A percentile compares a stretch with the other conserved stretches of the same genome.
Evolutionary conservation across 768 basidiomycete genomes (phyloP).

Genomic region (Suillus fuscotomentosus): DNA sequence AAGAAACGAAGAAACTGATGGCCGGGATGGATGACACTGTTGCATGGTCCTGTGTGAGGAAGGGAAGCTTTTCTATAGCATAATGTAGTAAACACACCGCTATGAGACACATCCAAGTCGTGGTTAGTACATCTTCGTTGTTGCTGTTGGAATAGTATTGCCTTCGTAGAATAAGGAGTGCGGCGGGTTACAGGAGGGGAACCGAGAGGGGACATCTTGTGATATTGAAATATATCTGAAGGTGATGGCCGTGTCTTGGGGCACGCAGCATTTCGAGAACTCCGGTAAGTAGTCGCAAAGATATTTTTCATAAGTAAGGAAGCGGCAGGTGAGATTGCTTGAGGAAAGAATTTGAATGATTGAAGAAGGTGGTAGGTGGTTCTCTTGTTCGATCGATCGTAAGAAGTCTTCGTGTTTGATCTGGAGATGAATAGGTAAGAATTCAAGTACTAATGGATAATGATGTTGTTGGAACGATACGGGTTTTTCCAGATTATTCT

Average conservation of each 20-base stretch:
- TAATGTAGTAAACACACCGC: constrained; percentile 45
- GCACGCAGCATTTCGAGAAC: constrained; percentile 65
- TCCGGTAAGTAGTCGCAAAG: constrained; percentile 53
- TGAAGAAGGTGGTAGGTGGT: no score
- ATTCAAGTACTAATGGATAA: no score
- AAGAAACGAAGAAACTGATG: constrained; percentile 63
- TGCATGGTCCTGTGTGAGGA: constrained; percentile 56
- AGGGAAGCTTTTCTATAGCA: constrained; percentile 66
- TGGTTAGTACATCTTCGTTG: no score
- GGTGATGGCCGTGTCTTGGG: constrained; percentile 86
- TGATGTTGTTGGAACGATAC: no score
- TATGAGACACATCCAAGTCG: constrained; percentile 12
- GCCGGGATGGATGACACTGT: constrained; percentile 50
- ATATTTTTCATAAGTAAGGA: constrained; percentile 73
- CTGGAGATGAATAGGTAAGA: no score
- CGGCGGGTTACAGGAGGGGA: no score
- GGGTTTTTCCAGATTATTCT: no score
- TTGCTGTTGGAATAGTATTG: no score
- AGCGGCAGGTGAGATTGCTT: constrained; percentile 30
- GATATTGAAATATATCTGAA: constrained; percentile 60
- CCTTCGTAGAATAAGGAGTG: no score
- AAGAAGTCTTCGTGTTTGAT: no score
- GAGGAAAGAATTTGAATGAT: constrained; percentile 35
- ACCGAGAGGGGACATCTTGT: constrained; percentile 58
- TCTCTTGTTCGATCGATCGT: no score